Percentiles rank a stretch among this genome's conserved stretches.
Evolutionary conservation across 1,284 basidiomycete genomes (phyloP).

Genomic region (Golubevia sp.): DNA sequence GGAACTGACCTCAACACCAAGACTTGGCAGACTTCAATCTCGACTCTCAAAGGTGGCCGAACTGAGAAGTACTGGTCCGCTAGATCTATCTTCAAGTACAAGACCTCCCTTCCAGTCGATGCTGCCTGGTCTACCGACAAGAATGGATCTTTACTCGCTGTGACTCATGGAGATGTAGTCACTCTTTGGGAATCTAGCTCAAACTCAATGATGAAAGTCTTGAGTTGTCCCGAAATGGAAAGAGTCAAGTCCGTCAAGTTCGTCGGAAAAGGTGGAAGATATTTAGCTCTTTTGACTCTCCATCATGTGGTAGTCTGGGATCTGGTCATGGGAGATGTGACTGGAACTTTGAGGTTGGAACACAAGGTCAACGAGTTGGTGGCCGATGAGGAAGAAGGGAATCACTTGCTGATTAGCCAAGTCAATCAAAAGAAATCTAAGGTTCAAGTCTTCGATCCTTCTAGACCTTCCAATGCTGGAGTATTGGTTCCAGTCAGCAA

Average conservation of each 20-base stretch:
- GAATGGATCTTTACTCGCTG: slow-evolving; percentile 76
- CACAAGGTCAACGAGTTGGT: too few relatives aligned
- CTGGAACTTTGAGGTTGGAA: too few relatives aligned
- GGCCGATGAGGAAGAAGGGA: too few relatives aligned
- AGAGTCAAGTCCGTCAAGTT: slow-evolving; percentile 21
- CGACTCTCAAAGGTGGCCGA: slow-evolving; percentile 32
- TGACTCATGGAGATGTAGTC: slow-evolving; percentile 73
- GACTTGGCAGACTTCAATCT: slow-evolving; percentile 66
- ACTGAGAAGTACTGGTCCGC: slow-evolving; percentile 47
- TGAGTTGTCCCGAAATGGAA: slow-evolving; percentile 61
- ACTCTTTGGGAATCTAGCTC: slow-evolving; percentile 78
- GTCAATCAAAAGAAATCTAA: too few relatives aligned
- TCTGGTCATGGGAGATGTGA: slow-evolving; percentile 48
- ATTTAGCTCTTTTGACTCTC: slow-evolving; percentile 22
- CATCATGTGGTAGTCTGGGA: slow-evolving; percentile 41
- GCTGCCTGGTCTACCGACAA: slow-evolving; percentile 79
- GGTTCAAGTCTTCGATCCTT: too few relatives aligned
- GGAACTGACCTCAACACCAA: slow-evolving; percentile 75
- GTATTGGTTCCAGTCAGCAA: too few relatives aligned
- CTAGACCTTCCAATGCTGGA: too few relatives aligned
- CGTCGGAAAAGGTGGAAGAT: slow-evolving; percentile 31
- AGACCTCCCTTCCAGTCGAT: slow-evolving; percentile 50
- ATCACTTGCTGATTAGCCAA: too few relatives aligned
- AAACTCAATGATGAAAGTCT: slow-evolving; percentile 71
- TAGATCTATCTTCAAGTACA: slow-evolving; percentile 48